Percentiles rank a stretch among this genome's conserved stretches.
phyloP scores from a whole-genome alignment of 495 filamentous ascomycete species.

The Penicillium crystallinum region DNA sequence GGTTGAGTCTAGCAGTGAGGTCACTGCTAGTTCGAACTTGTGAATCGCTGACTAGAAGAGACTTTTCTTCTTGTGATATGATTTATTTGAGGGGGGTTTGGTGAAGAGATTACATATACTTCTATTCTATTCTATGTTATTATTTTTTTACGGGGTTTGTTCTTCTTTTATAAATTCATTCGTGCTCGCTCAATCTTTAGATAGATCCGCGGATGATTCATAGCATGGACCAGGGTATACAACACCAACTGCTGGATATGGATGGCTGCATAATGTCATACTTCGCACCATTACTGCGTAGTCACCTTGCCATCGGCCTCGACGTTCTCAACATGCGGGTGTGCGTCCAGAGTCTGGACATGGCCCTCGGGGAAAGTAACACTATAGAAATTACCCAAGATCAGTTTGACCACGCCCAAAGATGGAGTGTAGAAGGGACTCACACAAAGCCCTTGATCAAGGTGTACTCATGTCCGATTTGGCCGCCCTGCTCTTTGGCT shows the following conservation, averaged over 20 bases:
- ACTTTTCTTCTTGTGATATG: not conserved
- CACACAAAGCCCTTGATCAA: slow-evolving; percentile 9
- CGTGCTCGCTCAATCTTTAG: not conserved
- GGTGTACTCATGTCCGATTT: not conserved
- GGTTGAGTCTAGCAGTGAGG: slow-evolving; percentile 12
- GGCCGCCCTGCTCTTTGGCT: not conserved
- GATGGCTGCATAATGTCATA: too few species aligned
- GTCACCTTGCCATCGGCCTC: not conserved
- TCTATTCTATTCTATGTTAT: too few species aligned
- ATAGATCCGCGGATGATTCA: too few species aligned
- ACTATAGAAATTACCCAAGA: not conserved
- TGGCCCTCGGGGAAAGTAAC: not conserved
- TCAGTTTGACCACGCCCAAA: not conserved
- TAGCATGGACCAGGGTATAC: too few species aligned
- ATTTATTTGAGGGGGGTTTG: not conserved
- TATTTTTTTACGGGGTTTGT: not conserved
- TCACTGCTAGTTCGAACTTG: slow-evolving; percentile 27
- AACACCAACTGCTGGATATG: too few species aligned
- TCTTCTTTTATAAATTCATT: not conserved
- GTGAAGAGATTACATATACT: not conserved
- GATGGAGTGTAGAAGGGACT: not conserved
- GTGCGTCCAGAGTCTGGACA: not conserved
- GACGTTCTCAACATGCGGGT: slow-evolving; percentile 2
- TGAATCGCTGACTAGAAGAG: slow-evolving; percentile 1
- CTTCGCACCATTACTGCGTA: not conserved